These are phyloP conservation scores for Termitomyces sp. DNA, from an alignment of 768 basidiomycete genomes.

Conservation along the genomic window DNA sequence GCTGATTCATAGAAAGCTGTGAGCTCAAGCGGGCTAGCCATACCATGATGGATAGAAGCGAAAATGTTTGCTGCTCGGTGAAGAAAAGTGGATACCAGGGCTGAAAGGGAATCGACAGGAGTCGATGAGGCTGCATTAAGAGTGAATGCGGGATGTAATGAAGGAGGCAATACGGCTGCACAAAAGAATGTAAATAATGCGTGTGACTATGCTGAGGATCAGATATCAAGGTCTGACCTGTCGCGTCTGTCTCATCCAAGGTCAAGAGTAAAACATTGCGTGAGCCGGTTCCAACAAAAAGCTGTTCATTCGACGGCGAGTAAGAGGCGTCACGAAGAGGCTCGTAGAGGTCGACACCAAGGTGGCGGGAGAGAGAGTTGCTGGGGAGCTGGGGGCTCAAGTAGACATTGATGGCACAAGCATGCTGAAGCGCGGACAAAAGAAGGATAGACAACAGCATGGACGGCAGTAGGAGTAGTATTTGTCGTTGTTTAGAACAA, in stretches of 20 bases:
- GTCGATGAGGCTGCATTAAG: conserved; percentile 23
- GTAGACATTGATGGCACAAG: conserved; percentile 54
- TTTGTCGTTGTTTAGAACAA: conserved; percentile 26
- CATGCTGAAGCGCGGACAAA: conserved; percentile 30
- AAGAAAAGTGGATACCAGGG: conserved; percentile 52
- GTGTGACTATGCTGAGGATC: not conserved
- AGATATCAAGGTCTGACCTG: conserved; percentile 35
- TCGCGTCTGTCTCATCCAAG: conserved; percentile 48
- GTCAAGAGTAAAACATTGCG: conserved; percentile 50
- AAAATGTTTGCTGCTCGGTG: conserved; percentile 56
- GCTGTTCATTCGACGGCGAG: conserved; percentile 27
- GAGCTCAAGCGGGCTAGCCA: conserved; percentile 27
- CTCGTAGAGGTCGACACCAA: conserved; percentile 68
- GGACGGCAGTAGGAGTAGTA: conserved; percentile 15
- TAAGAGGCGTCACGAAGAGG: conserved; percentile 33
- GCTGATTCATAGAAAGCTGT: conserved; percentile 50
- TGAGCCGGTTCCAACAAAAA: conserved; percentile 54
- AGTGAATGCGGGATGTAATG: conserved; percentile 44
- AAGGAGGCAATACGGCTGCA: conserved; percentile 54
- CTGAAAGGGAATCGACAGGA: conserved; percentile 37
- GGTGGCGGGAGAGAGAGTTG: conserved; percentile 43
- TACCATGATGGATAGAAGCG: conserved; percentile 40
- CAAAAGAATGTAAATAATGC: conserved; percentile 6
- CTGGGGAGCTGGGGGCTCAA: conserved; percentile 37
- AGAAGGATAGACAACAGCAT: conserved; percentile 25